These are phyloP conservation scores for Eucalyptus coolabah DNA, from an alignment of 345 rosid genomes.

Conservation along the genomic window DNA sequence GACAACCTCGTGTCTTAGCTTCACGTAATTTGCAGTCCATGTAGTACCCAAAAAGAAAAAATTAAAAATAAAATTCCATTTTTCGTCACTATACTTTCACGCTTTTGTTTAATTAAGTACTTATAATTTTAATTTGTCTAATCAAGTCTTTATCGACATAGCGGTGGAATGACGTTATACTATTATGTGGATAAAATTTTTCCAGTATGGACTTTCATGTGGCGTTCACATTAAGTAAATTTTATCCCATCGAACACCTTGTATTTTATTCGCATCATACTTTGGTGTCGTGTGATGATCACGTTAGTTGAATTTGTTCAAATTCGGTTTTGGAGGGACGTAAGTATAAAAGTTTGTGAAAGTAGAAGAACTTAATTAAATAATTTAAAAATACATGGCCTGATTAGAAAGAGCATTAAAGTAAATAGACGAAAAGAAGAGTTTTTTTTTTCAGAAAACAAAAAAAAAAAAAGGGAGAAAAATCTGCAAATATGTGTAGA, in stretches of 20 bases:
- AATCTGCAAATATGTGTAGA: background rate
- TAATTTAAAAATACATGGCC: background rate
- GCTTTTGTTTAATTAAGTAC: background rate
- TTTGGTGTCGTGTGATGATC: background rate
- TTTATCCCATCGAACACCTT: background rate
- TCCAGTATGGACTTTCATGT: background rate
- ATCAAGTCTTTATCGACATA: background rate
- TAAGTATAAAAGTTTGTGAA: background rate
- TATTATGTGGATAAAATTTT: background rate
- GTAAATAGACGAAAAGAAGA: background rate
- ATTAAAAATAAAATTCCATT: background rate
- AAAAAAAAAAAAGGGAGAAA: background rate
- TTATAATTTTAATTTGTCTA: background rate
- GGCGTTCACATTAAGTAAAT: background rate
- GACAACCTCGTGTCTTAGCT: background rate
- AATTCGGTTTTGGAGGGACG: background rate
- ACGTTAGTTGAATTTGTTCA: background rate
- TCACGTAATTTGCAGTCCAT: background rate
- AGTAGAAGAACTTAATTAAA: background rate
- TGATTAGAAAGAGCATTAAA: background rate
- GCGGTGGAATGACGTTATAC: rapidly evolving
- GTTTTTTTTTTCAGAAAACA: rapidly evolving
- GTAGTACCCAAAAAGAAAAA: background rate
- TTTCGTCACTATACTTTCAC: background rate
- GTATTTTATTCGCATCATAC: background rate